These are phyloP conservation scores for Solanum aculeatissimum DNA, from an alignment of 305 asterid species.

Conservation along the genomic window DNA sequence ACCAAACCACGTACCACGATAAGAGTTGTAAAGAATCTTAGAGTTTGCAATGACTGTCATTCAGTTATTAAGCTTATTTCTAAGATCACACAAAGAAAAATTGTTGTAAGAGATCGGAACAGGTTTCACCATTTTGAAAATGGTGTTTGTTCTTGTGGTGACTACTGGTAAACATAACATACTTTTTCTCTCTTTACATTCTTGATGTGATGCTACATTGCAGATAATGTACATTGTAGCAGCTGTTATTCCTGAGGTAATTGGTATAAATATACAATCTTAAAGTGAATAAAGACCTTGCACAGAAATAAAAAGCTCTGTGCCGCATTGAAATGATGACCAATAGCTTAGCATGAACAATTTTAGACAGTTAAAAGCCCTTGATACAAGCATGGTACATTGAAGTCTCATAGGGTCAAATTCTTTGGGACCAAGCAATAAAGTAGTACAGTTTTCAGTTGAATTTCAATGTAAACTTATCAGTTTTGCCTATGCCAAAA, in stretches of 20 bases:
- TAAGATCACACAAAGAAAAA: slow-evolving; percentile 14
- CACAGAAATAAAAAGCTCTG: too few species aligned
- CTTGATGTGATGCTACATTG: not conserved
- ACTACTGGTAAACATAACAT: slow-evolving; percentile 23
- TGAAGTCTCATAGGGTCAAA: not conserved
- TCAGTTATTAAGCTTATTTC: slow-evolving; percentile 33
- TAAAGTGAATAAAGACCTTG: not conserved
- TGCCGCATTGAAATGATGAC: too few species aligned
- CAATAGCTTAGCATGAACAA: too few species aligned
- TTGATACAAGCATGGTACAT: not conserved
- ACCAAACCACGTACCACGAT: slow-evolving; percentile 13
- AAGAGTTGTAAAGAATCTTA: slow-evolving; percentile 34
- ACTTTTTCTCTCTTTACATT: not conserved
- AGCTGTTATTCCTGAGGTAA: not conserved
- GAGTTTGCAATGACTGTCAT: slow-evolving; percentile 52
- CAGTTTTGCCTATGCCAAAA: not conserved
- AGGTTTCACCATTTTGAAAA: slow-evolving; percentile 47
- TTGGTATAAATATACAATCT: not conserved
- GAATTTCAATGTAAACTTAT: not conserved
- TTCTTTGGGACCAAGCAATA: not conserved
- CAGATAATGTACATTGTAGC: not conserved
- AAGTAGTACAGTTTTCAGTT: not conserved
- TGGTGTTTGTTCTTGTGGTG: slow-evolving; percentile 44
- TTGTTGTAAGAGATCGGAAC: slow-evolving; percentile 36
- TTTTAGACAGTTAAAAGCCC: not conserved